phyloP scores from a whole-genome alignment of 441 rosid genomes.

The Hypseocharis bilobata region DNA sequence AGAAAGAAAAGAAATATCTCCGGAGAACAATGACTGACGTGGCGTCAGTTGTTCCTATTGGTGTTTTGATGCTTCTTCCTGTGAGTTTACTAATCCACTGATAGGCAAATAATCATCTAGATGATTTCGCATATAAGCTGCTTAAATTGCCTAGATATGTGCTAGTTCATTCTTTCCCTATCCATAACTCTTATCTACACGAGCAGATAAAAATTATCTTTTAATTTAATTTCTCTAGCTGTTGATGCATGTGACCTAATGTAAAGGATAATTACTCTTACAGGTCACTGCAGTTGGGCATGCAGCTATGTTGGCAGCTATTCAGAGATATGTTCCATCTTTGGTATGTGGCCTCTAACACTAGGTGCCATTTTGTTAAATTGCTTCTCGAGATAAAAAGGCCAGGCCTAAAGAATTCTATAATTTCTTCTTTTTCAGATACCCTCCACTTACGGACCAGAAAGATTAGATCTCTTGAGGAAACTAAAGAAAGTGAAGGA shows the following conservation, averaged over 20 bases:
- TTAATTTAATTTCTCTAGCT: no score
- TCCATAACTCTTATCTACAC: no score
- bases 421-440: constrained; percentile 38
- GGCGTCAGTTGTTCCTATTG: constrained; percentile 91
- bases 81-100: constrained; percentile 39
- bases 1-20: constrained; percentile 75
- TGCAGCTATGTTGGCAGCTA: constrained; percentile 93
- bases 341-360: constrained; percentile 41
- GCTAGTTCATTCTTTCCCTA: background rate
- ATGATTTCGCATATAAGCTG: background rate
- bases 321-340: constrained; percentile 84
- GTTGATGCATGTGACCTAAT: constrained; percentile 2
- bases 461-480: constrained; percentile 79
- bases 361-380: constrained; percentile 11
- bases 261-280: constrained; percentile 16
- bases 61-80: constrained; percentile 93
- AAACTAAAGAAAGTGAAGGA: constrained; percentile 84
- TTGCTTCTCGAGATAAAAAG: constrained; percentile 3
- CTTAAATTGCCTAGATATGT: background rate
- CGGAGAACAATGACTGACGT: constrained; percentile 77
- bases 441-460: constrained; percentile 92
- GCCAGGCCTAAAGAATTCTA: constrained; percentile 10
- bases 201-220: no score
- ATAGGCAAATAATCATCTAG: background rate
- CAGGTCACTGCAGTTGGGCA: constrained; percentile 98